A percentile compares a stretch with the other conserved stretches of the same genome.
Evolutionary conservation across 2,329 filamentous ascomycete species (phyloP).

Genomic region (Dactylellina haptotyla): DNA sequence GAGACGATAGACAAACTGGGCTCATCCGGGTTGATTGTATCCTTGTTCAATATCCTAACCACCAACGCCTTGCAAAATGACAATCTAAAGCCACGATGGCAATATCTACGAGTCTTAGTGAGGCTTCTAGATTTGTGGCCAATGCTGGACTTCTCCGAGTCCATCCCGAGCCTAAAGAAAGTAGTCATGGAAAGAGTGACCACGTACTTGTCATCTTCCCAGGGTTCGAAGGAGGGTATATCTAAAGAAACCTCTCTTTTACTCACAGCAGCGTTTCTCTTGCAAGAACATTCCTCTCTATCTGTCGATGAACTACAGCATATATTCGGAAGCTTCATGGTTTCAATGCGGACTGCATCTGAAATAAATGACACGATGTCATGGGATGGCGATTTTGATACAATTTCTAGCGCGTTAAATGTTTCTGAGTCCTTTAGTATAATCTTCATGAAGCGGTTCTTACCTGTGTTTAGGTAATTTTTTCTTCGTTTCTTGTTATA

Average conservation of each 20-base stretch:
- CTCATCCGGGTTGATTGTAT: conserved; percentile 1
- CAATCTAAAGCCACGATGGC: conserved; percentile 7
- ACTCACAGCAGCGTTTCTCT: conserved; percentile 13
- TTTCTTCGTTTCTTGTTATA: not conserved
- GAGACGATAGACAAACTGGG: conserved; percentile 41
- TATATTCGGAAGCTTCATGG: conserved; percentile 12
- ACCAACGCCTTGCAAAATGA: not conserved
- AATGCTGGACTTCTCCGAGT: not conserved
- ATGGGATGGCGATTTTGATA: conserved; percentile 40
- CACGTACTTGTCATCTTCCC: not conserved
- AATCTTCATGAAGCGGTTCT: conserved; percentile 13
- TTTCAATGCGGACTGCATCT: not conserved
- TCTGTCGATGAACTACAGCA: conserved; percentile 21
- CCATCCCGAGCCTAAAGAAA: not conserved
- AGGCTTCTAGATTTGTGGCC: conserved; percentile 44
- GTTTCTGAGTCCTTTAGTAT: not conserved
- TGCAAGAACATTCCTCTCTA: conserved; percentile 13
- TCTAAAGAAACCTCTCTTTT: conserved; percentile 30
- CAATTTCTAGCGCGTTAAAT: not conserved
- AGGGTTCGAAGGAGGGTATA: not conserved
- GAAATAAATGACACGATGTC: not conserved
- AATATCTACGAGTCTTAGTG: conserved; percentile 17
- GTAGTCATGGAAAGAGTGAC: conserved; percentile 6
- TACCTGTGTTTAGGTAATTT: conserved; percentile 14
- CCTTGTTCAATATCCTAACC: conserved; percentile 13